Evolutionary conservation across 306 rosid species (phyloP), one percentile per base, ranked within the genome.

Genomic region (Elaeagnus macrophylla): DNA sequence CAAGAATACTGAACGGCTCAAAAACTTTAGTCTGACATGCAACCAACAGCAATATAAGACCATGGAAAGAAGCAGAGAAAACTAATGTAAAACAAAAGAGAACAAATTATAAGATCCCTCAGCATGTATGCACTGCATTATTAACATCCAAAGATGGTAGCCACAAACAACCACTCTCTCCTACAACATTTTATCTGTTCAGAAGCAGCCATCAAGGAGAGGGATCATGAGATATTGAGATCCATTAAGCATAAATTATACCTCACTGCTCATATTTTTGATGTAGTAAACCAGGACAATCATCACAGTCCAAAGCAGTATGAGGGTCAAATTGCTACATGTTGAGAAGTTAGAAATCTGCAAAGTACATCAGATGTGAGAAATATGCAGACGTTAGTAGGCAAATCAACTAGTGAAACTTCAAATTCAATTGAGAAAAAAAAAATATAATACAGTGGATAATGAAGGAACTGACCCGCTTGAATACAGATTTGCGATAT

Each of bases 261-360:
- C 99, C 99, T 91, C 99, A 5, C 79, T 53, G 60, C 82, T 91
- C 71, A 75, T 88, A 71, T 74, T 77, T 77, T 82, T 91, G 37
- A 91, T 91, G 84, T 87, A 91, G 73, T 87, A 84, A 48, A 91
- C 79, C 79, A 91, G 74, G 72, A 79, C 59, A 63, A 91, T 73
- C 99, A 91, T 84, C 67, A 82, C 58, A 59, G 63, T 82, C 96
- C 99, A 91, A 55, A 91, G 95, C 41, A 91, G 81, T 43, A 91
- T 60, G 8, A 87, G 42, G 36, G 95, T 87, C 66, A 91, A 68
- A 75, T 91, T 91, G 68, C 87, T 84, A 8, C 60, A 91, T 0
- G 95, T 91, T 11, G 94, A 91, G 71, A 91, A 82, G 61, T 77
- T 87, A 2, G 87, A 85, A 72, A 91, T 91, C 99, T 91, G 83